These are phyloP conservation scores for Neofusicoccum sp. DNA, from an alignment of 2,329 filamentous ascomycete species.

Conservation along the genomic window DNA sequence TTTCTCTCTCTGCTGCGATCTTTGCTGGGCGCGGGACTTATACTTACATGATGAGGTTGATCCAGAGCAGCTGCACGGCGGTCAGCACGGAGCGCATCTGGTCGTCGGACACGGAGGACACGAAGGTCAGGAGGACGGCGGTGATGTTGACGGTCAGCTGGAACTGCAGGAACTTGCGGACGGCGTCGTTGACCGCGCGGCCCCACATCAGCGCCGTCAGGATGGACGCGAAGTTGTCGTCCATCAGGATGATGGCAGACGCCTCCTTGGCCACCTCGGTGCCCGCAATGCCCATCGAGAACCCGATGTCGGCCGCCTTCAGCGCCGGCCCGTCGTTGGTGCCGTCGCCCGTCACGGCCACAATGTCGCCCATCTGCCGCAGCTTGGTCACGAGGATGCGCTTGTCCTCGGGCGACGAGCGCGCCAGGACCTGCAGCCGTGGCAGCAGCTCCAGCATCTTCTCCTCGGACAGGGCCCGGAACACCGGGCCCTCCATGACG, in stretches of 20 bases:
- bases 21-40: slow-evolving; percentile 36
- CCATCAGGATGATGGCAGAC: slow-evolving; percentile 82
- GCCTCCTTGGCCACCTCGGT: slow-evolving; percentile 84
- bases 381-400: slow-evolving; percentile 65
- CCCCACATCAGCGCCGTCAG: slow-evolving; percentile 82
- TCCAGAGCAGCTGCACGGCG: slow-evolving; percentile 85
- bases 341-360: slow-evolving; percentile 79
- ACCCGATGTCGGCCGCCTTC: slow-evolving; percentile 78
- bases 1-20: too few species aligned
- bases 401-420: slow-evolving; percentile 76
- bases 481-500: slow-evolving; percentile 75
- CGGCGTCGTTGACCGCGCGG: slow-evolving; percentile 43
- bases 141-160: slow-evolving; percentile 78
- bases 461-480: slow-evolving; percentile 66
- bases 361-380: slow-evolving; percentile 56
- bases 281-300: slow-evolving; percentile 81
- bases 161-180: slow-evolving; percentile 57
- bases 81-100: slow-evolving; percentile 72
- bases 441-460: slow-evolving; percentile 50
- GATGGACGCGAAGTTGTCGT: slow-evolving; percentile 84
- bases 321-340: slow-evolving; percentile 81
- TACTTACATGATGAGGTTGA: slow-evolving; percentile 76
- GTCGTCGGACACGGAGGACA: slow-evolving; percentile 75
- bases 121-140: slow-evolving; percentile 75
- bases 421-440: slow-evolving; percentile 66